Base-by-base conservation (phyloP, 805 yeast genomes). In the Nakazawaea ernobii region DNA sequence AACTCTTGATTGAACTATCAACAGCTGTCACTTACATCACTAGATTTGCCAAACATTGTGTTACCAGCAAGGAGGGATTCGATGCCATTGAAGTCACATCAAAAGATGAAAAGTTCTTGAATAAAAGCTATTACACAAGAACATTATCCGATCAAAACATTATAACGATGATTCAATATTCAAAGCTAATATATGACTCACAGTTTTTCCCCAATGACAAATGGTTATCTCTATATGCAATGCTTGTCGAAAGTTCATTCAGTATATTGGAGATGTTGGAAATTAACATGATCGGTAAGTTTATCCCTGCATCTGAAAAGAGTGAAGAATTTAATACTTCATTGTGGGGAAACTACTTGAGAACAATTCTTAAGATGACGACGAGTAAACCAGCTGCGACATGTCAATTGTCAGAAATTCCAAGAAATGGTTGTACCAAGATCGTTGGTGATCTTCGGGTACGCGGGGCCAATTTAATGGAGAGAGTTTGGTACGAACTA, bases 201-300 rank as follows among this genome's bases (percentile, higher is more conserved):
- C 72, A 70, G 44, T 80, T 76, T 58, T 85, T 76, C 68, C 92
- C 92, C 2, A 72, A 74, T 39, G 75, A 73, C 29, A 82, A 79
- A 55, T 89, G 96, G 96, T 62, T 87, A 6, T 83, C 94, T 0
- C 62, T 86, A 24, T 74, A 79, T 49, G 75, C 86, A 0, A 53
- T 81, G 51, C 63, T 82, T 17, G 69, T 77, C 32, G 83, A 83
- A 52, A 76, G 82, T 26, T 63, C 82, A 40, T 67, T 82, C 46
- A 68, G 74, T 36, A 65, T 80, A 2, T 65, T 84, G 49, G 83
- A 75, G 54, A 63, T 82, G 54, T 60, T 80, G 36, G 68, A 73
- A 46, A 79, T 79, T 27, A 64, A 73, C 43, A 63, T 84, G 67
- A 62, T 75, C 5, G 55, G 59, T 8, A 70, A 71, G 44, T 75